These are phyloP conservation scores for Aureobasidium zeae DNA, from an alignment of 2,329 filamentous ascomycete species.

Conservation along the genomic window DNA sequence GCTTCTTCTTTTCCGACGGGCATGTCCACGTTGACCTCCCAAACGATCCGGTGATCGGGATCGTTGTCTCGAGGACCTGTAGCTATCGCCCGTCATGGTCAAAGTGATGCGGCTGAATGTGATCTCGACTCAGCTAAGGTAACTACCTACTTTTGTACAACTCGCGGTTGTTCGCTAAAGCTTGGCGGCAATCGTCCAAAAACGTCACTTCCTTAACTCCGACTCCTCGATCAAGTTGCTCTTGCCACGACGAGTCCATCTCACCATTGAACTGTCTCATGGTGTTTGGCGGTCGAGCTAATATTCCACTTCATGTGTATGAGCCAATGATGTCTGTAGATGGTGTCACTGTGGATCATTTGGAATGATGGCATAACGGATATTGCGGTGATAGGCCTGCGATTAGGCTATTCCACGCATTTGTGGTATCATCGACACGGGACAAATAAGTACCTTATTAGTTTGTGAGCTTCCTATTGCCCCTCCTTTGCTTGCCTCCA, in stretches of 20 bases:
- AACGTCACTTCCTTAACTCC: too few species aligned
- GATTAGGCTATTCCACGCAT: conserved; percentile 3
- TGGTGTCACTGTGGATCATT: too few species aligned
- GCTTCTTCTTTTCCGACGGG: conserved; percentile 6
- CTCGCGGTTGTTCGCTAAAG: too few species aligned
- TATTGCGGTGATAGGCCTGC: neutral
- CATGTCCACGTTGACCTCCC: conserved; percentile 1
- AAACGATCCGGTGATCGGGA: conserved; percentile 1
- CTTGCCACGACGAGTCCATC: too few species aligned
- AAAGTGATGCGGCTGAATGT: neutral
- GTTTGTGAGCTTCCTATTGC: neutral
- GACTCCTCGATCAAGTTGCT: too few species aligned
- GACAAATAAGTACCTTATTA: conserved; percentile 1
- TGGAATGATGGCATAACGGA: neutral
- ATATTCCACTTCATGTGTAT: too few species aligned
- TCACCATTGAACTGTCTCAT: too few species aligned
- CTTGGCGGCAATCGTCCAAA: too few species aligned
- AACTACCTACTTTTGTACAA: too few species aligned
- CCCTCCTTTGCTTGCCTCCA: neutral
- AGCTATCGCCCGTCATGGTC: conserved; percentile 7
- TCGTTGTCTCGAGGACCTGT: conserved; percentile 7
- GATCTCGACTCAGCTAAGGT: too few species aligned
- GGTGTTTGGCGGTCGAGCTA: too few species aligned
- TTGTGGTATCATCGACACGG: conserved; percentile 2
- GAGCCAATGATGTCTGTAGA: too few species aligned